phyloP scores from a whole-genome alignment of 202 grass and related monocot genomes.

The Carex sylvatica region DNA sequence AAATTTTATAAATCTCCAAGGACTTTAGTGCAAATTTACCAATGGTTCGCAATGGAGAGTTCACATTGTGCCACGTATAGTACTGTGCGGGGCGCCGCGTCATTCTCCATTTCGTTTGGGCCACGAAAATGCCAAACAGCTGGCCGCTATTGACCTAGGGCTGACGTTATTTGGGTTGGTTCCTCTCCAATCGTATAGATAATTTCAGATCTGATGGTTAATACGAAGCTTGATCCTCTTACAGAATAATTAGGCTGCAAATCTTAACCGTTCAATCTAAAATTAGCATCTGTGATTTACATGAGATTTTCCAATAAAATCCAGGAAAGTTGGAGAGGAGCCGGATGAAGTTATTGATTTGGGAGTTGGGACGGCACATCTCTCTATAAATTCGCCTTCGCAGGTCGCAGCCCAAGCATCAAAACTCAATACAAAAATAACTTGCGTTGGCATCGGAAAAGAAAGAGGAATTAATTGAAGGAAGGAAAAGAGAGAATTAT shows the following conservation, averaged over 20 bases:
- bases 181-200: neutral
- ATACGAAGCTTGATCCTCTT: no score
- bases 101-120: constrained; percentile 16
- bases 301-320: neutral
- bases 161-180: neutral
- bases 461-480: neutral
- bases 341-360: neutral
- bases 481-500: neutral
- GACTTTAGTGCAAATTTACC: neutral
- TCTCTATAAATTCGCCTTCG: constrained; percentile 7
- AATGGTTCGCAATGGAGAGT: neutral
- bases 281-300: neutral
- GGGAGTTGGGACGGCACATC: neutral
- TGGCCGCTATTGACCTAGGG: constrained; percentile 23
- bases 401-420: neutral
- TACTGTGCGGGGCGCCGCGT: neutral
- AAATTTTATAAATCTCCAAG: neutral
- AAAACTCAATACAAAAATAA: neutral
- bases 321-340: neutral
- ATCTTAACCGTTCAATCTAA: neutral
- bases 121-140: constrained; percentile 15
- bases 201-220: neutral
- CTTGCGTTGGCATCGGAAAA: neutral
- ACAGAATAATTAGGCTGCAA: neutral
- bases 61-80: neutral